phyloP scores from a whole-genome alignment of 2,329 filamentous ascomycete genomes.

The Aspergillus texensis region DNA sequence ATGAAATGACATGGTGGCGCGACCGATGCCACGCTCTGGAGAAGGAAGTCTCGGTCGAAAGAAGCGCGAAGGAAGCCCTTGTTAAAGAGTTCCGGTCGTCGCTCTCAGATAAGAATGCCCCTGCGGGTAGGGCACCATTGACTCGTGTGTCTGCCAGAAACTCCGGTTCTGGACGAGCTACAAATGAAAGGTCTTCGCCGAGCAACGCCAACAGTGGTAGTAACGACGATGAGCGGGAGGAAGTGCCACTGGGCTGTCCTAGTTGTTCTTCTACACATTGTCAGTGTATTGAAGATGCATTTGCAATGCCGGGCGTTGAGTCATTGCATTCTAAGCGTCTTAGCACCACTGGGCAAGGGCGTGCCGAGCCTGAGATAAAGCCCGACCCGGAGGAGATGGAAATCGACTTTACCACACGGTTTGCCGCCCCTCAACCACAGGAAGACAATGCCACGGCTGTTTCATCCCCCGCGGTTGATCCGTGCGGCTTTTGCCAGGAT shows the following conservation, averaged over 20 bases:
- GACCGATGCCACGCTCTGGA: slow-evolving; percentile 64
- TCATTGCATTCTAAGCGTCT: slow-evolving; percentile 44
- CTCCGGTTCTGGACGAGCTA: slow-evolving; percentile 5
- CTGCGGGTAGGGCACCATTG: slow-evolving; percentile 44
- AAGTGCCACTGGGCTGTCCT: slow-evolving; percentile 62
- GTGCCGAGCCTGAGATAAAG: slow-evolving; percentile 52
- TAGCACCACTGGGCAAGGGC: slow-evolving; percentile 55
- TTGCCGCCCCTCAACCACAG: slow-evolving; percentile 50
- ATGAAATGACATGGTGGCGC: slow-evolving; percentile 49
- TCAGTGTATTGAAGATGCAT: slow-evolving; percentile 60
- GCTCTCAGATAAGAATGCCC: slow-evolving; percentile 24
- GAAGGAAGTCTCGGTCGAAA: slow-evolving; percentile 57
- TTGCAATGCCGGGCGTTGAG: slow-evolving; percentile 49
- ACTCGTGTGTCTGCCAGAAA: slow-evolving; percentile 17
- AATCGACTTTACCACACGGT: slow-evolving; percentile 73
- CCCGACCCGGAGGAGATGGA: slow-evolving; percentile 59
- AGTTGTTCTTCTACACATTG: slow-evolving; percentile 67
- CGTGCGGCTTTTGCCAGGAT: slow-evolving; percentile 81
- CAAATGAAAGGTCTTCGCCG: slow-evolving; percentile 3
- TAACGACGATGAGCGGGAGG: slow-evolving; percentile 26
- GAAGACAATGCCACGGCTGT: slow-evolving; percentile 26
- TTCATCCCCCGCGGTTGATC: slow-evolving; percentile 57
- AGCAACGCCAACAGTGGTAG: slow-evolving; percentile 14
- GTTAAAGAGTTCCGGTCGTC: slow-evolving; percentile 45
- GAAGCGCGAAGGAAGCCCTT: slow-evolving; percentile 46